Conservation (phyloP, 257 asterid genomes). For the Cordia subcordata region DNA sequence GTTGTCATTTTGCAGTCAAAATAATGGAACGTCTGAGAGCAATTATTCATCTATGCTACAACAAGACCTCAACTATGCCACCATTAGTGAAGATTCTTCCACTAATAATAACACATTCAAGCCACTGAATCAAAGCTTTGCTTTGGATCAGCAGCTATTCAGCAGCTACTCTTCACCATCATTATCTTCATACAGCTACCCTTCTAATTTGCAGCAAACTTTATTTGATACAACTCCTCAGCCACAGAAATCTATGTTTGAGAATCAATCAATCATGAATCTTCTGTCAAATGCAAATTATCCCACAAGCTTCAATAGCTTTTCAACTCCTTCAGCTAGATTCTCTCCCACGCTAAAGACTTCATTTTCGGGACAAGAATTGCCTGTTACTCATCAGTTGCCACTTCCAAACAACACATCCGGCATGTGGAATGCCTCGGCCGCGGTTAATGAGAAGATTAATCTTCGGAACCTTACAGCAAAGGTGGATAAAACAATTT, state of each 20-base stretch:
- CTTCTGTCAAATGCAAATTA: slow-evolving; percentile 12
- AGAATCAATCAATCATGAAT: slow-evolving; percentile 21
- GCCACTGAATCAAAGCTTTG: slow-evolving; percentile 15
- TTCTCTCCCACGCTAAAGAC: slow-evolving; percentile 14
- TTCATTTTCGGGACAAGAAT: slow-evolving; percentile 13
- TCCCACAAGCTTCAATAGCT: slow-evolving; percentile 22
- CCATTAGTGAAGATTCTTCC: slow-evolving; percentile 21
- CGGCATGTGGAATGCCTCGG: slow-evolving; percentile 24
- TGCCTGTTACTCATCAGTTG: background rate
- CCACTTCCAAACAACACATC: slow-evolving; percentile 20
- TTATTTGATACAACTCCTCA: slow-evolving; percentile 36
- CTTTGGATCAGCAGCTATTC: too few species aligned
- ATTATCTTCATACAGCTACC: slow-evolving; percentile 32
- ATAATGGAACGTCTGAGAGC: slow-evolving; percentile 30
- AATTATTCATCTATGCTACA: slow-evolving; percentile 37
- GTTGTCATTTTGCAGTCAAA: slow-evolving; percentile 57
- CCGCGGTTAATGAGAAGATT: slow-evolving; percentile 9
- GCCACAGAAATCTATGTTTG: slow-evolving; percentile 20
- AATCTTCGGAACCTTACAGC: slow-evolving; percentile 10
- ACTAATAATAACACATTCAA: slow-evolving; percentile 10
- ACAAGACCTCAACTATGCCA: slow-evolving; percentile 22
- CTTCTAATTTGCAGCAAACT: slow-evolving; percentile 45
- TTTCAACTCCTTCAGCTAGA: slow-evolving; percentile 19
- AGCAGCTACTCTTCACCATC: too few species aligned
- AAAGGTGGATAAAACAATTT: slow-evolving; percentile 18